Evolutionary conservation across 768 basidiomycete genomes (phyloP).

Genomic region (Mycena alexandri): DNA sequence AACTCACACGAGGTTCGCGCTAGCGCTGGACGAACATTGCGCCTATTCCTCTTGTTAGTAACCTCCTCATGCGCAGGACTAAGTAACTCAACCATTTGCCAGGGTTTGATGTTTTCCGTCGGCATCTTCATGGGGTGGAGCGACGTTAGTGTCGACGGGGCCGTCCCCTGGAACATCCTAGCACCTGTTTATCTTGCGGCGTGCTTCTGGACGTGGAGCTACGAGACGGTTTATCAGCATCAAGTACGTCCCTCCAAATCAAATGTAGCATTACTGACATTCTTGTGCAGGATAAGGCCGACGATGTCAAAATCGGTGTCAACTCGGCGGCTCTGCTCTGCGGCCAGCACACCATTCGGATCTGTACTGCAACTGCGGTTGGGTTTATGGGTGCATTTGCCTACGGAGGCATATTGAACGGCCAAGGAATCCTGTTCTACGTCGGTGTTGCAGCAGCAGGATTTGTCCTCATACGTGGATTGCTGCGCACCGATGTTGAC

Average conservation of each 20-base stretch:
- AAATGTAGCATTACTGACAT: constrained; percentile 5
- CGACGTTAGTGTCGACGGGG: constrained; percentile 41
- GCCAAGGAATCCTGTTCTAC: constrained; percentile 55
- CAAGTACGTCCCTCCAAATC: constrained; percentile 38
- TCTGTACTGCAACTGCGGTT: constrained; percentile 59
- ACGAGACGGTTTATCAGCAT: constrained; percentile 51
- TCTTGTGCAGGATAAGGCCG: constrained; percentile 65
- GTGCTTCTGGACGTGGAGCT: constrained; percentile 48
- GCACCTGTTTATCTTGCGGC: constrained; percentile 43
- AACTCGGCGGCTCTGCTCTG: constrained; percentile 72
- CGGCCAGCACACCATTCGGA: constrained; percentile 58
- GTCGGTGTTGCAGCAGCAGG: constrained; percentile 38
- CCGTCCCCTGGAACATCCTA: constrained; percentile 43
- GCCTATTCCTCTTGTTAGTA: constrained; percentile 46
- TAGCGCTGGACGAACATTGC: constrained; percentile 49
- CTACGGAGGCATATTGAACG: constrained; percentile 59
- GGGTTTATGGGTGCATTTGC: constrained; percentile 59
- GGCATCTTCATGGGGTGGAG: constrained; percentile 51
- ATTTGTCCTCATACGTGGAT: constrained; percentile 35
- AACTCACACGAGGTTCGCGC: background rate
- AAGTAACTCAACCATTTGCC: background rate
- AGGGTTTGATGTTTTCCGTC: constrained; percentile 51
- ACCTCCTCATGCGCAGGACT: background rate
- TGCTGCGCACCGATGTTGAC: constrained; percentile 45
- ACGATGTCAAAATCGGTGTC: constrained; percentile 68